phyloP scores from a whole-genome alignment of 345 rosid species.

The Lepidium africanum region DNA sequence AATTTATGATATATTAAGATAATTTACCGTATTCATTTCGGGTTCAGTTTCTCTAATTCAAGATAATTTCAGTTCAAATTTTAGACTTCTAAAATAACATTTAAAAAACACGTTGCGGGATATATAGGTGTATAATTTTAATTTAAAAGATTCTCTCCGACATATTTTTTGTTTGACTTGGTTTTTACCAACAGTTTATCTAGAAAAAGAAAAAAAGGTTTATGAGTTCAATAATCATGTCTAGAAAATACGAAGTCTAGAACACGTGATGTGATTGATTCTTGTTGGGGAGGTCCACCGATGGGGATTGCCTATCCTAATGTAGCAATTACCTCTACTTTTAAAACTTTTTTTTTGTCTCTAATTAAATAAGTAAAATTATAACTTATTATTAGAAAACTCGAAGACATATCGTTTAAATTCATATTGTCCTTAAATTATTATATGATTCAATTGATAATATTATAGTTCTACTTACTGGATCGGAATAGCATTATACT shows the following conservation, averaged over 20 bases:
- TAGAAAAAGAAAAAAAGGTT: background rate
- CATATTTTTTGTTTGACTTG: constrained; percentile 4
- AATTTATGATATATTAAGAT: no score
- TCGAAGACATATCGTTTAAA: no score
- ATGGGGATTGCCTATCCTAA: background rate
- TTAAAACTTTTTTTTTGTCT: background rate
- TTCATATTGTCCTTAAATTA: no score
- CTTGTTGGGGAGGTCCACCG: background rate
- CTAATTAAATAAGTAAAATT: background rate
- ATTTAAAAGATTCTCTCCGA: background rate
- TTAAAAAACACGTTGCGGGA: background rate
- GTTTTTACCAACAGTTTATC: background rate
- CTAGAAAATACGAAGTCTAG: background rate
- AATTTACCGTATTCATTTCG: no score
- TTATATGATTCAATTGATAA: no score
- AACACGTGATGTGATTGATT: background rate
- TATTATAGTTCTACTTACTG: no score
- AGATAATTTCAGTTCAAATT: no score
- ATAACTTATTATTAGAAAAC: background rate
- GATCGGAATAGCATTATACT: no score
- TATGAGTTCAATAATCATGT: background rate
- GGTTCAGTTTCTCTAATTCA: no score
- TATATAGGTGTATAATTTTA: background rate
- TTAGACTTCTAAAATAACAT: no score
- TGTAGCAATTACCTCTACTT: background rate